phyloP scores from a whole-genome alignment of 2,329 filamentous ascomycete species.

The Fusarium irregulare region DNA sequence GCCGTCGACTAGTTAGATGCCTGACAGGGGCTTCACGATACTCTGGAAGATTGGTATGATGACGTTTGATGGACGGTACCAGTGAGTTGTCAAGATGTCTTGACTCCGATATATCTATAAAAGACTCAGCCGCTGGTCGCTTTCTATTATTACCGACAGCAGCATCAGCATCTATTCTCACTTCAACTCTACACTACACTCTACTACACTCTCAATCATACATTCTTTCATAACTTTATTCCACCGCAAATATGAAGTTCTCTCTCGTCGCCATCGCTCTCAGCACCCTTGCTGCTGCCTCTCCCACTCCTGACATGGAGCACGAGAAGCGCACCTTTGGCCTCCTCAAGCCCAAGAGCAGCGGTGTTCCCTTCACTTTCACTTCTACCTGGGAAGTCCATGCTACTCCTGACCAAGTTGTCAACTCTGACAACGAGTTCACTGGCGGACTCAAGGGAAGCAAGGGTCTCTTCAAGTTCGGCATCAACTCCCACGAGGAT shows the following conservation, averaged over 20 bases:
- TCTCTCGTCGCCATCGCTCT: conserved; percentile 37
- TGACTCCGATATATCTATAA: conserved; percentile 22
- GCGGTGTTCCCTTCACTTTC: conserved; percentile 52
- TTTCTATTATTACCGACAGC: neutral
- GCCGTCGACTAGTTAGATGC: conserved; percentile 12
- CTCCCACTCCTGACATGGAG: conserved; percentile 39
- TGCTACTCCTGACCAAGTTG: conserved; percentile 62
- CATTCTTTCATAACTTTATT: neutral
- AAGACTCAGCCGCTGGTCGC: neutral
- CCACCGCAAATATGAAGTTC: conserved; percentile 42
- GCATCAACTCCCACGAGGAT: conserved; percentile 60
- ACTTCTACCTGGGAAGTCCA: conserved; percentile 61
- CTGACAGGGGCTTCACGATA: conserved; percentile 4
- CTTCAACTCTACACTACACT: neutral
- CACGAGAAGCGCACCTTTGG: conserved; percentile 34
- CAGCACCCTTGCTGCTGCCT: conserved; percentile 38
- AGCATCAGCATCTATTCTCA: conserved; percentile 5
- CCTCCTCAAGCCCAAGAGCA: conserved; percentile 32
- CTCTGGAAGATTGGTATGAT: conserved; percentile 15
- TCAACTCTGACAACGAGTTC: conserved; percentile 53
- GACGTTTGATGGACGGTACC: conserved; percentile 9
- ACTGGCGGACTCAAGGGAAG: conserved; percentile 58
- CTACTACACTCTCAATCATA: neutral
- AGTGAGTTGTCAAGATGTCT: neutral
- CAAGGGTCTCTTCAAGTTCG: conserved; percentile 62